phyloP scores from a whole-genome alignment of 108 stramenopile species.

The Asterionellopsis glacialis region DNA sequence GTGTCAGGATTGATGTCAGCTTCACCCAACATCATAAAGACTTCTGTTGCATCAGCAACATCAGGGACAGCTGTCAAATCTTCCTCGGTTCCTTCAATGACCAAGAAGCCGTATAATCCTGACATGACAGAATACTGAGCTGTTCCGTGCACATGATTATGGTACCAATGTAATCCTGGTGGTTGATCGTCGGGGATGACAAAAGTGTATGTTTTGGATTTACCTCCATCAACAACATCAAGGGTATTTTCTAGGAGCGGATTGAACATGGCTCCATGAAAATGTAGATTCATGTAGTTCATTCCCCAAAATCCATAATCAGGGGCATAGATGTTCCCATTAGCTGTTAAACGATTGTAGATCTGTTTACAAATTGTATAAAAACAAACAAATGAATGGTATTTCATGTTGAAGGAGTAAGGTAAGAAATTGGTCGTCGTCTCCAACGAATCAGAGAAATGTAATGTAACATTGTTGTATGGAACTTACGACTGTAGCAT shows the following conservation, averaged over 20 bases:
- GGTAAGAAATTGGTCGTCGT: no score
- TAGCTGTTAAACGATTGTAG: conserved; percentile 5
- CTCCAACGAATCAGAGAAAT: no score
- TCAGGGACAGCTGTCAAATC: conserved; percentile 8
- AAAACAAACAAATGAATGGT: no score
- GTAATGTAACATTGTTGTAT: no score
- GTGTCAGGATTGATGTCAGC: conserved; percentile 1
- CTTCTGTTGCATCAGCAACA: conserved; percentile 8
- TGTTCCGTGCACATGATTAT: conserved; percentile 7
- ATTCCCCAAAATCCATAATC: conserved; percentile 14
- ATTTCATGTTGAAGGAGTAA: no score
- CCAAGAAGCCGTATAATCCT: conserved; percentile 6
- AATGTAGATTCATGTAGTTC: conserved; percentile 5
- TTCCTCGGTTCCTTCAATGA: conserved; percentile 4
- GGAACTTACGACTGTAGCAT: conserved; percentile 1
- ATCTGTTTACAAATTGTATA: background rate
- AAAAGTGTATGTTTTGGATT: conserved; percentile 8
- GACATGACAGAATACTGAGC: background rate
- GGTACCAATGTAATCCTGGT: conserved; percentile 14
- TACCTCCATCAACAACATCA: conserved; percentile 1
- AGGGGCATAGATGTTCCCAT: conserved; percentile 3
- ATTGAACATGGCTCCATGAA: conserved; percentile 7
- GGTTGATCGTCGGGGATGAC: conserved; percentile 7
- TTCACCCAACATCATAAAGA: conserved; percentile 10
- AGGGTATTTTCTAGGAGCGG: background rate